phyloP scores from a whole-genome alignment of 306 rosid species.

The Glycyrrhiza uralensis region DNA sequence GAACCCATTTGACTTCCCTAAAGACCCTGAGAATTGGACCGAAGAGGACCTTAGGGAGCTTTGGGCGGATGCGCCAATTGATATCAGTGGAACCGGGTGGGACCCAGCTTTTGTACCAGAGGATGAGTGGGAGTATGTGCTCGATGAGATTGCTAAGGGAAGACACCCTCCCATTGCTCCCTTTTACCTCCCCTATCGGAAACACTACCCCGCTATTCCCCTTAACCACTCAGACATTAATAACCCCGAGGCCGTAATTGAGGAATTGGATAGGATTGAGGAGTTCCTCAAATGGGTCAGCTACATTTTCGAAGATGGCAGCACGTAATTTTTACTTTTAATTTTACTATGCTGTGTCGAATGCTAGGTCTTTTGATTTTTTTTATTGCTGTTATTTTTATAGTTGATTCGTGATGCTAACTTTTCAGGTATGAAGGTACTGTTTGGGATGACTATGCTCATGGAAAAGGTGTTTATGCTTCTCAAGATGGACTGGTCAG shows the following conservation, averaged over 20 bases:
- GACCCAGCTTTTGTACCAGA: conserved; percentile 66
- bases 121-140: conserved; percentile 58
- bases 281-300: conserved; percentile 94
- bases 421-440: conserved; percentile 86
- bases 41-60: conserved; percentile 75
- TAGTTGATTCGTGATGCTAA: neutral
- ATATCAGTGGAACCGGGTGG: conserved; percentile 74
- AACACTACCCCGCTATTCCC: conserved; percentile 58
- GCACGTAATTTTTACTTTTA: conserved; percentile 50
- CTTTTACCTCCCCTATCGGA: conserved; percentile 71
- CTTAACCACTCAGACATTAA: conserved; percentile 48
- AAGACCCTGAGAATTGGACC: conserved; percentile 67
- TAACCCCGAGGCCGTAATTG: conserved; percentile 54
- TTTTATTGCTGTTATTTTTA: neutral
- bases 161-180: conserved; percentile 68
- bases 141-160: conserved; percentile 43
- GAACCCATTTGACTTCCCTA: conserved; percentile 61
- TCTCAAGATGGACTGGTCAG: conserved; percentile 69
- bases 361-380: neutral
- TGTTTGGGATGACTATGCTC: conserved; percentile 96
- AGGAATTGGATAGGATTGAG: conserved; percentile 93
- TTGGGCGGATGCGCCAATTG: conserved; percentile 60
- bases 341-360: neutral
- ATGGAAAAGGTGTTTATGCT: conserved; percentile 86
- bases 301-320: conserved; percentile 79